Evolutionary conservation across 805 yeast genomes (phyloP).

Genomic region (Kodamaea nitidulidarum): DNA sequence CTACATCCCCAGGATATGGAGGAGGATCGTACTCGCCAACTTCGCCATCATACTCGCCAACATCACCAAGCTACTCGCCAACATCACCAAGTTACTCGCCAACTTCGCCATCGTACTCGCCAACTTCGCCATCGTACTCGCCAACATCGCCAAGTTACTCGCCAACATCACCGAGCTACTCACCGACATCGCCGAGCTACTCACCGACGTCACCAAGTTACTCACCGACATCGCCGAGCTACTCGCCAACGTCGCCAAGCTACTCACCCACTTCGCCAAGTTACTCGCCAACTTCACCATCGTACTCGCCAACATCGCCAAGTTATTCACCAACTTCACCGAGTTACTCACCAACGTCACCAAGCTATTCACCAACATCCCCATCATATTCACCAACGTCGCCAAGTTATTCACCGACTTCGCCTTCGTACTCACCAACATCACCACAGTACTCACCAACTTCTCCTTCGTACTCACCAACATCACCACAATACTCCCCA

Average conservation of each 20-base stretch:
- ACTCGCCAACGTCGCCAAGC: conserved; percentile 70
- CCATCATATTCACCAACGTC: conserved; percentile 68
- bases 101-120: conserved; percentile 56
- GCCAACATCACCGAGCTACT: conserved; percentile 62
- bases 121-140: conserved; percentile 69
- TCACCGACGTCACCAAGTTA: conserved; percentile 67
- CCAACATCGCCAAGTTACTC: conserved; percentile 69
- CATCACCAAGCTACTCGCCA: conserved; percentile 72
- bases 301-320: conserved; percentile 73
- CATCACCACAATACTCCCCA: conserved; percentile 59
- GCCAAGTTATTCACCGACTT: conserved; percentile 73
- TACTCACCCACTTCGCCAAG: conserved; percentile 58
- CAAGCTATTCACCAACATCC: conserved; percentile 61
- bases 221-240: conserved; percentile 68
- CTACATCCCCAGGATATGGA: conserved; percentile 43
- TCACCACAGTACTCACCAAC: conserved; percentile 80
- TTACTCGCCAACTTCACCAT: conserved; percentile 67
- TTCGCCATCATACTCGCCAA: conserved; percentile 57
- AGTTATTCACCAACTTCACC: conserved; percentile 65
- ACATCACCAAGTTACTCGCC: conserved; percentile 65
- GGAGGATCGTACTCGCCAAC: conserved; percentile 55
- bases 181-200: conserved; percentile 57
- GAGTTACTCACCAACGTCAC: conserved; percentile 54
- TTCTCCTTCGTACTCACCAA: conserved; percentile 31
- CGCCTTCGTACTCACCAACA: conserved; percentile 70